phyloP scores from a whole-genome alignment of 176 grass and related monocot species.

The Thalia dealbata region DNA sequence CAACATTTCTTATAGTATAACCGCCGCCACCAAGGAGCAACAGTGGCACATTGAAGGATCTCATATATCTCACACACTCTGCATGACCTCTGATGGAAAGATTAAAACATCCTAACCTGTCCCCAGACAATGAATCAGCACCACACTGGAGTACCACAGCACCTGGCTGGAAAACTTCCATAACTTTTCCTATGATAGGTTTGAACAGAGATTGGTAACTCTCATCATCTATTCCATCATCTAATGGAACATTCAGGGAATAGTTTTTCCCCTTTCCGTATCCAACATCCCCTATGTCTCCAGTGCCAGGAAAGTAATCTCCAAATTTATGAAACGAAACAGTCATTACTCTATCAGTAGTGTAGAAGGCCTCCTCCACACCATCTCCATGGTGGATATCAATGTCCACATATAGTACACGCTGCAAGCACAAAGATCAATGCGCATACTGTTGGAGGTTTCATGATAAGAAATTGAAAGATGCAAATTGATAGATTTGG shows the following conservation, averaged over 20 bases:
- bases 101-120: slow-evolving; percentile 85
- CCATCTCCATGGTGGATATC: slow-evolving; percentile 97
- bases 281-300: slow-evolving; percentile 54
- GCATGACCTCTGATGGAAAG: slow-evolving; percentile 81
- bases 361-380: slow-evolving; percentile 95
- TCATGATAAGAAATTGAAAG: not conserved
- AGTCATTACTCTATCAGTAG: slow-evolving; percentile 81
- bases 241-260: slow-evolving; percentile 75
- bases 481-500: not conserved
- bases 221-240: slow-evolving; percentile 87
- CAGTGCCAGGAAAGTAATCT: slow-evolving; percentile 90
- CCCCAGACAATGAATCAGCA: slow-evolving; percentile 82
- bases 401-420: slow-evolving; percentile 88
- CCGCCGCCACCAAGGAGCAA: slow-evolving; percentile 80
- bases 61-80: slow-evolving; percentile 89
- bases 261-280: slow-evolving; percentile 71
- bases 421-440: slow-evolving; percentile 32
- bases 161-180: slow-evolving; percentile 81
- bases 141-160: slow-evolving; percentile 88
- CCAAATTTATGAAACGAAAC: slow-evolving; percentile 94
- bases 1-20: slow-evolving; percentile 89
- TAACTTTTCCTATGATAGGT: slow-evolving; percentile 78
- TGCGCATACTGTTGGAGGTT: not conserved
- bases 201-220: slow-evolving; percentile 93
- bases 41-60: slow-evolving; percentile 85